Conservation (phyloP, 805 yeast genomes). For the Pichia membranifaciens region DNA sequence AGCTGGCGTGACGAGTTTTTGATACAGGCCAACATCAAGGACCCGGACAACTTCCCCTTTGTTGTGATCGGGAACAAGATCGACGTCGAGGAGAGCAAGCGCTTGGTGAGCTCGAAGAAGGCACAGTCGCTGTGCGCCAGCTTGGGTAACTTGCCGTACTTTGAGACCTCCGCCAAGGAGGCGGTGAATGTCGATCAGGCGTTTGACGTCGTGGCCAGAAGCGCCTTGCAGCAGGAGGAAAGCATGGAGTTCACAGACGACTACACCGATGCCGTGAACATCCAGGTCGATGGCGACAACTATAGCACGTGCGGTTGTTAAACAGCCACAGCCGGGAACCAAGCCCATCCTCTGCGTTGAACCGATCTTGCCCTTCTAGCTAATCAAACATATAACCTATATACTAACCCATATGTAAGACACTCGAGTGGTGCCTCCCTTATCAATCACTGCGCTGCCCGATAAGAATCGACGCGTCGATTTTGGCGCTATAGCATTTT, state of each 20-base stretch:
- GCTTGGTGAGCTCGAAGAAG: slow-evolving; percentile 57
- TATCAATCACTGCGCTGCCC: background rate
- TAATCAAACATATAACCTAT: too few species aligned
- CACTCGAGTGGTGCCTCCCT: too few species aligned
- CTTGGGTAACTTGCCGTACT: slow-evolving; percentile 73
- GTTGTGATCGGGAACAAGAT: slow-evolving; percentile 92
- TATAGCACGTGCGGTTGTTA: slow-evolving; percentile 63
- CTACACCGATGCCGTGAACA: slow-evolving; percentile 93
- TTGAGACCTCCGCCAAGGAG: slow-evolving; percentile 97
- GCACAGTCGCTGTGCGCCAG: slow-evolving; percentile 38
- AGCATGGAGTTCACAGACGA: slow-evolving; percentile 88
- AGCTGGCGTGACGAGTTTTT: slow-evolving; percentile 95
- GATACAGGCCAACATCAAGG: slow-evolving; percentile 85
- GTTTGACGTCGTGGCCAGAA: slow-evolving; percentile 90
- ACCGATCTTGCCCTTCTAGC: too few species aligned
- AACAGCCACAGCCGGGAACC: background rate
- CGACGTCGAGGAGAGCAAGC: slow-evolving; percentile 87
- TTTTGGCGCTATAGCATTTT: too few species aligned
- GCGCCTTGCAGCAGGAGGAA: slow-evolving; percentile 93
- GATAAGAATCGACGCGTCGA: too few species aligned
- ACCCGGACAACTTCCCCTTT: slow-evolving; percentile 94
- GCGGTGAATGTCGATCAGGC: slow-evolving; percentile 93
- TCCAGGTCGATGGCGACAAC: slow-evolving; percentile 79
- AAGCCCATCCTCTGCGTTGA: too few species aligned
- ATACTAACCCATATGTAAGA: too few species aligned